A percentile compares a stretch with the other conserved stretches of the same genome.
These are phyloP conservation scores for Fraxinus pennsylvanica DNA, from an alignment of 257 asterid species.

Conservation along the genomic window DNA sequence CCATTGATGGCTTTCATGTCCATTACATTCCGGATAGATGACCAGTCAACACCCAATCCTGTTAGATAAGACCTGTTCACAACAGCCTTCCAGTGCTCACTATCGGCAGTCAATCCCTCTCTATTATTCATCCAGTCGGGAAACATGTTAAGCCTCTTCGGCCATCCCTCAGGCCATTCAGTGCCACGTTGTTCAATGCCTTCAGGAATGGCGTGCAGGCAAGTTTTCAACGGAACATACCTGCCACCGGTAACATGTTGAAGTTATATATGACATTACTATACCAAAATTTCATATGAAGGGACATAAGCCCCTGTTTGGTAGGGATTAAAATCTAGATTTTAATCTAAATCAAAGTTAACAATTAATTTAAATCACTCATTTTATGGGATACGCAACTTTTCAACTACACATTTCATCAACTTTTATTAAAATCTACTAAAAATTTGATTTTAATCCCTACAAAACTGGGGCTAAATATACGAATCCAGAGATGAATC, in stretches of 20 bases:
- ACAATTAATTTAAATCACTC: too few relatives aligned
- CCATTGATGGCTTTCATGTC: conserved; percentile 97
- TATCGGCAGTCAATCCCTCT: conserved; percentile 72
- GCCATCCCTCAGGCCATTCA: conserved; percentile 99
- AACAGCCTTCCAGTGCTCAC: conserved; percentile 76
- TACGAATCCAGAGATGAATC: neutral
- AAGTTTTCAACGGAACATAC: conserved; percentile 61
- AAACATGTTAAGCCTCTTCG: conserved; percentile 75
- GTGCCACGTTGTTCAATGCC: conserved; percentile 87
- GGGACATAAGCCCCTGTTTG: neutral
- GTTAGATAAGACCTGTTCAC: conserved; percentile 74
- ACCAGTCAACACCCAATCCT: conserved; percentile 91
- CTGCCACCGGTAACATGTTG: conserved; percentile 35
- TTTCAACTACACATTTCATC: too few relatives aligned
- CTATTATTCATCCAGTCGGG: conserved; percentile 82
- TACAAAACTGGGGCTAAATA: too few relatives aligned
- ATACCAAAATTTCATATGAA: neutral
- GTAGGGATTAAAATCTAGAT: too few relatives aligned
- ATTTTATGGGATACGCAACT: too few relatives aligned
- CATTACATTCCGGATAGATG: conserved; percentile 71
- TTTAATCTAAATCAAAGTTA: too few relatives aligned
- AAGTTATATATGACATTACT: conserved; percentile 16
- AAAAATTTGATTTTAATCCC: too few relatives aligned
- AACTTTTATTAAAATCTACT: too few relatives aligned
- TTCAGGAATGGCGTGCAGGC: conserved; percentile 75